phyloP scores from a whole-genome alignment of 768 basidiomycete genomes.

The Boletus edulis region DNA sequence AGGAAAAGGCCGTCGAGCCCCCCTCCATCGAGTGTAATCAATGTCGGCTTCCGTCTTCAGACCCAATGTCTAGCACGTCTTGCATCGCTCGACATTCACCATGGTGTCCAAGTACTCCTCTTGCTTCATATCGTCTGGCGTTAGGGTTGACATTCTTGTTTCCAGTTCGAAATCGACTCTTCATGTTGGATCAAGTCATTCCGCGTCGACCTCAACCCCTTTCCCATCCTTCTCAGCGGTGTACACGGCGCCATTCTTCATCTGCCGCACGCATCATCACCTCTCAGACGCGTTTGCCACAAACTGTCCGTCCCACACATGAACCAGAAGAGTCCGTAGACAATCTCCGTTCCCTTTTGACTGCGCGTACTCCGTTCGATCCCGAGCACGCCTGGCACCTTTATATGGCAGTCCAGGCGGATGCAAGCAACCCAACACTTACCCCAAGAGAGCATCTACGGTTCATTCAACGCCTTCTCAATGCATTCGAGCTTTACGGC shows the following conservation, averaged over 20 bases:
- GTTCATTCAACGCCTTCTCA: constrained; percentile 27
- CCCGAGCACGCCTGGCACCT: constrained; percentile 41
- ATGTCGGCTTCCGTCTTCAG: constrained; percentile 13
- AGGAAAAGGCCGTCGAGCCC: constrained; percentile 41
- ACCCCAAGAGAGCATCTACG: constrained; percentile 24
- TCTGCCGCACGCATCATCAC: constrained; percentile 17
- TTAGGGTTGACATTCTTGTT: constrained; percentile 6
- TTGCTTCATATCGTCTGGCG: neutral
- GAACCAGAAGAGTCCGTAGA: constrained; percentile 6
- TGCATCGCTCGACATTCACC: constrained; percentile 46
- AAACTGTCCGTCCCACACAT: neutral
- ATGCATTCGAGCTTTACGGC: constrained; percentile 10
- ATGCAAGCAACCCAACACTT: constrained; percentile 11
- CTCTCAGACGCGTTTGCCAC: constrained; percentile 10
- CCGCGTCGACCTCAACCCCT: constrained; percentile 22
- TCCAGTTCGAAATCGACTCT: constrained; percentile 34
- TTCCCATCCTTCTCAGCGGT: constrained; percentile 14
- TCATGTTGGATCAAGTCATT: constrained; percentile 37
- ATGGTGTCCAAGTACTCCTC: constrained; percentile 45
- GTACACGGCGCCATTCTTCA: constrained; percentile 22
- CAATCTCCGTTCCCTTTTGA: constrained; percentile 21
- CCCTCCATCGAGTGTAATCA: constrained; percentile 29
- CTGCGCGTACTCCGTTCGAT: constrained; percentile 25
- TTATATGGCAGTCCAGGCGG: constrained; percentile 24
- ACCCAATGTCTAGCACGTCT: constrained; percentile 41